phyloP scores from a whole-genome alignment of 2,329 filamentous ascomycete species.

The Stromatinia cepivora region DNA sequence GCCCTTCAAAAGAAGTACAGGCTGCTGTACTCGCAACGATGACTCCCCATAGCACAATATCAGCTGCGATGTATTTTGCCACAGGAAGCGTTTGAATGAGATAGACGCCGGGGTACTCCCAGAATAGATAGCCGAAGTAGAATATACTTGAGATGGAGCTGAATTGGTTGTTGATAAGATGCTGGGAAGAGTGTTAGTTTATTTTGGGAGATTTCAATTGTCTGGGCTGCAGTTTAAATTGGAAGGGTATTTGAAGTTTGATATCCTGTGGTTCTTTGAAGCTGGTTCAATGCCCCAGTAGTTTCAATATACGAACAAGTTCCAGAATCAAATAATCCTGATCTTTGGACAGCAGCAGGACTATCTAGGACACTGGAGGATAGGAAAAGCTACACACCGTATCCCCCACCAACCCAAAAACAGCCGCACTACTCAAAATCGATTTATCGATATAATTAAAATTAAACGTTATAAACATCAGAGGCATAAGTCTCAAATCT shows the following conservation, averaged over 20 bases:
- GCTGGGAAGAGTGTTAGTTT: neutral
- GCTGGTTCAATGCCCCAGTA: no score
- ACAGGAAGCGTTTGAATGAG: conserved; percentile 42
- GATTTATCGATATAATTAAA: conserved; percentile 50
- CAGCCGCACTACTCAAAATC: conserved; percentile 45
- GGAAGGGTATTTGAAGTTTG: no score
- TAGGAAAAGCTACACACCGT: conserved; percentile 31
- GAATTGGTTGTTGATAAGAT: conserved; percentile 19
- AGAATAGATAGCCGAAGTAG: conserved; percentile 32
- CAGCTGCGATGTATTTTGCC: conserved; percentile 40
- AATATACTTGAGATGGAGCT: conserved; percentile 29
- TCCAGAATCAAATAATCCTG: no score
- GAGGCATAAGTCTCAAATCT: conserved; percentile 53
- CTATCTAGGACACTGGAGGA: no score
- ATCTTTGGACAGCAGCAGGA: no score
- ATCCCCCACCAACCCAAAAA: conserved; percentile 49
- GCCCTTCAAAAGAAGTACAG: conserved; percentile 43
- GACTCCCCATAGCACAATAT: conserved; percentile 38
- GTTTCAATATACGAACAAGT: no score
- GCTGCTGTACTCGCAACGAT: conserved; percentile 42
- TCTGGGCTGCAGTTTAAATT: no score
- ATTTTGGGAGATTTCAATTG: no score
- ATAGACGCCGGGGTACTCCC: conserved; percentile 43
- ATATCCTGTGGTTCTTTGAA: no score
- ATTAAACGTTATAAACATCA: conserved; percentile 57